Evolutionary conservation across 768 basidiomycete species (phyloP).

Genomic region (Serendipita sp.): DNA sequence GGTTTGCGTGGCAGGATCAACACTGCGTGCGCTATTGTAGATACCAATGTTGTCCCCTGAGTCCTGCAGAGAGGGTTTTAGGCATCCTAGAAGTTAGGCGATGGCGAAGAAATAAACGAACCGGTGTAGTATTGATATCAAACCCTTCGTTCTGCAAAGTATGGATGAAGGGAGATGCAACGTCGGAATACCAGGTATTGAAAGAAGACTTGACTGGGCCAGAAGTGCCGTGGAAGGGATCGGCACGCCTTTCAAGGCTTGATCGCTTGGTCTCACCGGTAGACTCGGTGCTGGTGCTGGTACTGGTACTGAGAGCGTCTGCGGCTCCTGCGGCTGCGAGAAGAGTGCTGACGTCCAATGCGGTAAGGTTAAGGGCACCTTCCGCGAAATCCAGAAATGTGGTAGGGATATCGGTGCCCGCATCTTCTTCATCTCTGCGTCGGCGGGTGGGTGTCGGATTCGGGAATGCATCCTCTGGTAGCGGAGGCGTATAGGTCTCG

Average conservation of each 20-base stretch:
- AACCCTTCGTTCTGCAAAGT: not conserved
- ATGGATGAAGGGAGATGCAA: not conserved
- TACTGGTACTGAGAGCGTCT: not conserved
- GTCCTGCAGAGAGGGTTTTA: not conserved
- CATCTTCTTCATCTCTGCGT: not conserved
- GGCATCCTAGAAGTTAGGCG: not conserved
- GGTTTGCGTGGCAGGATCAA: not conserved
- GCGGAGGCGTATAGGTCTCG: constrained; percentile 25
- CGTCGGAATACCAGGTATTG: constrained; percentile 9
- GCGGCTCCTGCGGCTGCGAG: constrained; percentile 1
- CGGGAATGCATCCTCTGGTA: constrained; percentile 8
- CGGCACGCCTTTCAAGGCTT: not conserved
- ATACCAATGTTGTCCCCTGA: constrained; percentile 8
- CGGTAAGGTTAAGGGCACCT: not conserved
- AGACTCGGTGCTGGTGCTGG: not conserved
- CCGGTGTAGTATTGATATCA: not conserved
- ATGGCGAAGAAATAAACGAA: not conserved
- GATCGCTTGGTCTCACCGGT: not conserved
- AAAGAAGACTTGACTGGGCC: constrained; percentile 7
- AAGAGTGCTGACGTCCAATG: not conserved
- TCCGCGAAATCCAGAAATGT: not conserved
- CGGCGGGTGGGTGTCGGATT: not conserved
- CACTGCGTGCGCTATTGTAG: constrained; percentile 7
- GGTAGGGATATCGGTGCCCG: not conserved
- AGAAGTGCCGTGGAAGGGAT: not conserved